Evolutionary conservation across 345 rosid genomes (phyloP).

Genomic region (Sisymbrium altissimum): DNA sequence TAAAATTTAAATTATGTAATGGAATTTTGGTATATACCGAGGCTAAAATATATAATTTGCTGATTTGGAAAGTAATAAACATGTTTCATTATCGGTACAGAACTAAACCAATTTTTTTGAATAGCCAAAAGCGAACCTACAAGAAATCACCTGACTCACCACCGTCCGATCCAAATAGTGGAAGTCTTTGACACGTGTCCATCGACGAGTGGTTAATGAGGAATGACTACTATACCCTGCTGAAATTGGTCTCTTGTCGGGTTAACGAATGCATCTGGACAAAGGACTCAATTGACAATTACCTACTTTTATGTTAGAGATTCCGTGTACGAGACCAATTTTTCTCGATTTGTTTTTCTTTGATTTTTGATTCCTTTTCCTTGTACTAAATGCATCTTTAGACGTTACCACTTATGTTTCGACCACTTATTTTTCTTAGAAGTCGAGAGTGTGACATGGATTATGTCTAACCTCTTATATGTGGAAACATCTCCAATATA

Average conservation of each 20-base stretch:
- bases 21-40: no score
- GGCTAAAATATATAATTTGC: no score
- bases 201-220: fast-evolving
- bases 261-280: not conserved
- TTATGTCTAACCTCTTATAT: not conserved
- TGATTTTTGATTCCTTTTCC: not conserved
- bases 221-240: not conserved
- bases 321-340: constrained; percentile 32
- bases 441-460: constrained; percentile 8
- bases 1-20: no score
- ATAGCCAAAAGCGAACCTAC: not conserved
- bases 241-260: not conserved
- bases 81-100: not conserved
- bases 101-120: not conserved
- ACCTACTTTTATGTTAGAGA: constrained; percentile 7
- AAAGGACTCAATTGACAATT: constrained; percentile 5
- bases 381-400: not conserved
- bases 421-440: constrained; percentile 2
- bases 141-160: not conserved
- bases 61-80: no score
- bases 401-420: constrained; percentile 14
- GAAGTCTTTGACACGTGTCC: not conserved
- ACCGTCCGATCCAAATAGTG: constrained; percentile 12
- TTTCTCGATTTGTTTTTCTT: not conserved
- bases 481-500: not conserved